Evolutionary conservation across 2,329 filamentous ascomycete species (phyloP), one percentile per base, ranked within the genome.

Genomic region (Aureobasidium namibiae): DNA sequence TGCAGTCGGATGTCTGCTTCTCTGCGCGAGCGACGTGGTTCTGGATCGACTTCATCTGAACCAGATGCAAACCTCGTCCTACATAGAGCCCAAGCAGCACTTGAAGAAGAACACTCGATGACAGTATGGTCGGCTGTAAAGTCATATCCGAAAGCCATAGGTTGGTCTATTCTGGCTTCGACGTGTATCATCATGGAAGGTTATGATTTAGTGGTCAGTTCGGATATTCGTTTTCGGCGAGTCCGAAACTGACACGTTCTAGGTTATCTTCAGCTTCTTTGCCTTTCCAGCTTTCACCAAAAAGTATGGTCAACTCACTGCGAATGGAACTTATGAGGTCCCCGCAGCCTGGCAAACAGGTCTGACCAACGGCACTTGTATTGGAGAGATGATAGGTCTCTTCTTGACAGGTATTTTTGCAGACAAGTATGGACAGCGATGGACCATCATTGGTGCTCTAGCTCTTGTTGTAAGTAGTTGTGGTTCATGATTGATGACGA

Each of bases 301-400:
- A 26, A 54, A 59, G 7, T 81, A 75, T 61, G 78, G 78, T 29
- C 62, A 69, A 0, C 72, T 69, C 31, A 67, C 69, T 13, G 61
- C 67, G 1, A 68, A 66, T 1, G 70, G 67, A 2, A 74, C 71
- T 39, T 78, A 78, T 58, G 71, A 74, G 23, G 70, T 83, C 24
- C 75, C 79, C 0, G 76, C 80, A 0, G 72, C 75, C 0, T 84
- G 82, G 82, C 81, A 83, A 66, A 78, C 78, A 0, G 81, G 74
- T 0, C 66, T 84, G 4, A 78, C 75, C 6, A 82, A 82, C 59
- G 83, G 81, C 29, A 80, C 80, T 52, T 76, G 80, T 58, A 78
- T 80, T 21, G 86, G 86, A 44, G 83, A 86, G 67, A 83, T 89
- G 52, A 77, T 88, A 52, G 86, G 86, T 14, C 76, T 88, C 48